Evolutionary conservation across 2,329 filamentous ascomycete genomes (phyloP), one percentile per base, ranked within the genome.

Genomic region (Gyromitra esculenta): DNA sequence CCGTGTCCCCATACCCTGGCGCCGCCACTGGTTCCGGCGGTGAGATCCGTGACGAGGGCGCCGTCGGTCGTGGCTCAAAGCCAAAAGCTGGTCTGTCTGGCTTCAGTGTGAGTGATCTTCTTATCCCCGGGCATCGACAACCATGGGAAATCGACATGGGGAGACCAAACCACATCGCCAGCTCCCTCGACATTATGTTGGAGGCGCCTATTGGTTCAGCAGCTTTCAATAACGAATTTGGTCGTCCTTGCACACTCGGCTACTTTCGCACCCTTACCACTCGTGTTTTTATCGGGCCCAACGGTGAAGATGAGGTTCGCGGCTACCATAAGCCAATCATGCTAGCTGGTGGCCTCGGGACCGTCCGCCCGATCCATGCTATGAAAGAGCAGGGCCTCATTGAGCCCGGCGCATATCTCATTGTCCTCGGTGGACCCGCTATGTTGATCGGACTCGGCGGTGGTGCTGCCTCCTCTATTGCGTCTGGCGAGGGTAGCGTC

Each of bases 251-350:
- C 82, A 91, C 96, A 11, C 89, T 91, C 1, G 96, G 96, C 25
- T 95, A 94, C 82, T 99, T 99, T 87, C 88, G 95, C 77, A 99
- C 96, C 0, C 87, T 99, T 48, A 89, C 96, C 39, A 92, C 91
- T 56, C 87, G 90, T 73, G 87, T 92, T 39, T 86, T 88, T 35
- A 84, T 87, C n/a, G 50, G 21, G 3, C 25, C 72, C 6, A 76
- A 76, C n/a, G 88, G 88, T 52, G 86, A 88, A 76, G 87, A 87
- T 21, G 93, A 97, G 80, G 88, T 93, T 82, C 89, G 95, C 80
- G 96, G 96, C 31, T 99, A 97, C 83, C 96, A 98, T 85, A 99
- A 99, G 86, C 96, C 96, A 8, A 97, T 97, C 83, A 97, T 97
- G 93, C 93, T 99, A 85, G 96, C 96, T 78, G 96, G 96, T 82